Conservation (phyloP, 2,329 filamentous ascomycete species). For the Diplodia mutila region DNA sequence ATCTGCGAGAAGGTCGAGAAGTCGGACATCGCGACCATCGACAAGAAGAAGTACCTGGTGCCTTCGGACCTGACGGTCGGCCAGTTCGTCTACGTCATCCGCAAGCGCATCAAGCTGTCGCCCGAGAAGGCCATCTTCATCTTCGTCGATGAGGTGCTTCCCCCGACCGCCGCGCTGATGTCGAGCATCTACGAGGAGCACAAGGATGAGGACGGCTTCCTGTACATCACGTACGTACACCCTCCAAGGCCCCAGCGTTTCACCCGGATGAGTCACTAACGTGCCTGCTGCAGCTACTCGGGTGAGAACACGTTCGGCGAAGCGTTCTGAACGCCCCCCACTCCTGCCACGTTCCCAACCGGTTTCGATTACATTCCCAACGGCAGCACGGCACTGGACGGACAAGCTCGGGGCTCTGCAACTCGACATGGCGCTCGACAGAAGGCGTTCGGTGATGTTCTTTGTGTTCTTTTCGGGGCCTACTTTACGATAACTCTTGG, state of each 20-base stretch:
- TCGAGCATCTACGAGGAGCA: constrained; percentile 99
- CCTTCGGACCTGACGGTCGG: constrained; percentile 97
- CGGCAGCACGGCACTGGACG: constrained; percentile 10
- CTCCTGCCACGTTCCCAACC: constrained; percentile 10
- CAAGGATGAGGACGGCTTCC: constrained; percentile 86
- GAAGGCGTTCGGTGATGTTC: constrained; percentile 36
- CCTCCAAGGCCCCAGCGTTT: neutral
- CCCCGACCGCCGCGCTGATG: constrained; percentile 96
- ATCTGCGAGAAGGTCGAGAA: constrained; percentile 99
- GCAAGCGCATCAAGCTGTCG: constrained; percentile 99
- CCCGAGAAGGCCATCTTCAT: constrained; percentile 99
- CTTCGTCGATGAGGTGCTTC: constrained; percentile 98
- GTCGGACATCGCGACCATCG: constrained; percentile 98
- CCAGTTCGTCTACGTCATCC: constrained; percentile 99
- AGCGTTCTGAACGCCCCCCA: constrained; percentile 18
- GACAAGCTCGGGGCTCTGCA: constrained; percentile 9
- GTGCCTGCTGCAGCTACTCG: constrained; percentile 67
- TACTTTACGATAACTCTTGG: constrained; percentile 1
- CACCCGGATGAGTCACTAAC: neutral
- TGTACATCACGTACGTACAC: constrained; percentile 86
- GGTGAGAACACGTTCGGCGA: constrained; percentile 97
- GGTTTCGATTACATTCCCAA: constrained; percentile 20
- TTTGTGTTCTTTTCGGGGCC: constrained; percentile 29
- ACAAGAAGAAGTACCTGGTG: constrained; percentile 99
- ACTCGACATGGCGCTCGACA: constrained; percentile 24